These are phyloP conservation scores for Macrophomina tecta DNA, from an alignment of 2,329 filamentous ascomycete genomes.

Conservation along the genomic window DNA sequence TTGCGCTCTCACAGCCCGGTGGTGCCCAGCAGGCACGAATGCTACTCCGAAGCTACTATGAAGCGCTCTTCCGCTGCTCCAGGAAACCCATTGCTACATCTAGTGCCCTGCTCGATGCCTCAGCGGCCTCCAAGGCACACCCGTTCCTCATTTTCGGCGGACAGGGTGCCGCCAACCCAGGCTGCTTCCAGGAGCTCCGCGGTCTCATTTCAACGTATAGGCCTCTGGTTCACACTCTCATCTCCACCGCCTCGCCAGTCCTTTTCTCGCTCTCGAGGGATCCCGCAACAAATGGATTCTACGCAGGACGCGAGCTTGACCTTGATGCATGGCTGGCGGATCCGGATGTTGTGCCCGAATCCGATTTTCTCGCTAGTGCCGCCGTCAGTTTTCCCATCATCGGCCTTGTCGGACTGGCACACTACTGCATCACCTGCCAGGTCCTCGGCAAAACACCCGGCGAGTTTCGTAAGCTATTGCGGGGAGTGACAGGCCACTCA, in stretches of 20 bases:
- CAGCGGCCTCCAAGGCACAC: neutral
- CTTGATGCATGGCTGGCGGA: neutral
- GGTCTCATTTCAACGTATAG: neutral
- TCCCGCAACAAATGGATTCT: neutral
- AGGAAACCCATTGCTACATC: constrained; percentile 32
- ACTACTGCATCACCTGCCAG: constrained; percentile 35
- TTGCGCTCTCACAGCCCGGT: neutral
- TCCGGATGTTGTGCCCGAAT: neutral
- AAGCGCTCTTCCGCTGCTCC: neutral
- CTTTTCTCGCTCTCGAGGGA: neutral
- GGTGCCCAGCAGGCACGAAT: neutral
- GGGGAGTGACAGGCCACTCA: constrained; percentile 45
- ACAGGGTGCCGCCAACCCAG: neutral
- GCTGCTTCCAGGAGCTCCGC: neutral
- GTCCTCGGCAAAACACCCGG: constrained; percentile 39
- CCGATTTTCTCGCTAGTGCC: neutral
- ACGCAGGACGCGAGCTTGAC: neutral
- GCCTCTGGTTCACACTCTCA: neutral
- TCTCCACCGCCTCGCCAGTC: neutral
- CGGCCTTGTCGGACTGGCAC: constrained; percentile 43
- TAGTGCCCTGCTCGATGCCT: neutral
- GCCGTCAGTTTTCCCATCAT: constrained; percentile 49
- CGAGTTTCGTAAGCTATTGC: constrained; percentile 35
- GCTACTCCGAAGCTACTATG: neutral
- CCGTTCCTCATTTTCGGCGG: neutral